These are phyloP conservation scores for Leptodermis oblonga DNA, from an alignment of 257 asterid species.

Conservation along the genomic window DNA sequence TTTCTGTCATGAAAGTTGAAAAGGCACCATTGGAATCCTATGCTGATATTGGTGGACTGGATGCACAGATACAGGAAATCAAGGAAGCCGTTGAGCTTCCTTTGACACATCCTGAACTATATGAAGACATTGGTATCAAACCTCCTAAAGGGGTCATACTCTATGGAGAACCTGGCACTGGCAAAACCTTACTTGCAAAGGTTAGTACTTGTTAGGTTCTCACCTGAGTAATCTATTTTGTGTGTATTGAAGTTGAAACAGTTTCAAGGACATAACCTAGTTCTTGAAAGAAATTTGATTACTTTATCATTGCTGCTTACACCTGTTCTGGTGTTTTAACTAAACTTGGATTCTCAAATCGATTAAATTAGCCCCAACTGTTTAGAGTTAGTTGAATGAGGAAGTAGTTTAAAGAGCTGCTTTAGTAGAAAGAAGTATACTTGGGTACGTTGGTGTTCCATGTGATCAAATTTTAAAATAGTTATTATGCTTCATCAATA, in stretches of 20 bases:
- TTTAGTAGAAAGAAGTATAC: neutral
- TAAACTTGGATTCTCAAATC: neutral
- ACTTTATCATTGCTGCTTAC: no score
- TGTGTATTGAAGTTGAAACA: neutral
- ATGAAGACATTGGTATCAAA: slow-evolving; percentile 73
- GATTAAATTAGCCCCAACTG: neutral
- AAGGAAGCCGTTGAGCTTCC: slow-evolving; percentile 59
- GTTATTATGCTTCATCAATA: no score
- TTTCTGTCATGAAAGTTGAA: slow-evolving; percentile 98
- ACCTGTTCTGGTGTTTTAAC: no score
- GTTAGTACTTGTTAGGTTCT: slow-evolving; percentile 29
- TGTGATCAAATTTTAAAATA: no score
- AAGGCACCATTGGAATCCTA: slow-evolving; percentile 96
- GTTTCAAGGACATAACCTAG: neutral
- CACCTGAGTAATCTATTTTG: neutral
- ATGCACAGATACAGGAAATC: slow-evolving; percentile 55
- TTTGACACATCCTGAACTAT: slow-evolving; percentile 48
- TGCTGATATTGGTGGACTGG: slow-evolving; percentile 62
- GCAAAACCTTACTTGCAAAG: slow-evolving; percentile 94
- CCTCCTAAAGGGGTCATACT: slow-evolving; percentile 94
- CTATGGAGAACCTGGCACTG: slow-evolving; percentile 97
- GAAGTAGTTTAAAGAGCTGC: neutral
- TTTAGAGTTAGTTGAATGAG: neutral
- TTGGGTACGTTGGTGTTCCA: neutral
- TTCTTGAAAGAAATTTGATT: no score